Percentiles rank a stretch among this genome's conserved stretches.
Conservation (phyloP, 2,329 filamentous ascomycete species). For the Sporothrix mexicana region DNA sequence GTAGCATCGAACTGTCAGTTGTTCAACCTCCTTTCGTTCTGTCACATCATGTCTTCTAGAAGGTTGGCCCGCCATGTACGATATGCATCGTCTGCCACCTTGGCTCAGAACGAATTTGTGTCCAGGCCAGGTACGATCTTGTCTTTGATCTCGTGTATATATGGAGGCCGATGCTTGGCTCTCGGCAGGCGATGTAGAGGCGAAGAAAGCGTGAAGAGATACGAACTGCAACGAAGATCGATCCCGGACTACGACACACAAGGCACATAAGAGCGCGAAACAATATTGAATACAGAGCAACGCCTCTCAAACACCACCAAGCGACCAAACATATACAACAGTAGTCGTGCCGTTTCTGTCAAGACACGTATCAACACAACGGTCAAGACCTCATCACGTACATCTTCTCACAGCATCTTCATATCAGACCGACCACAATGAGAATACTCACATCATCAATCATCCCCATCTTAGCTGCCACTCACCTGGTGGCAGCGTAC, state of each 20-base stretch:
- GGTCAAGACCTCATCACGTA: not conserved
- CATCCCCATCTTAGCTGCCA: not conserved
- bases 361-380: not conserved
- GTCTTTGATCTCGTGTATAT: slow-evolving; percentile 2
- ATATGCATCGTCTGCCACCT: slow-evolving; percentile 4
- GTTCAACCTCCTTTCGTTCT: not conserved
- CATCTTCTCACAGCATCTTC: not conserved
- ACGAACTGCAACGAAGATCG: not conserved
- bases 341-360: no score
- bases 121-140: no score
- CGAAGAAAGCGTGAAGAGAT: not conserved
- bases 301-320: not conserved
- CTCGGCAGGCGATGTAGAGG: not conserved
- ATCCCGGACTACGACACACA: not conserved
- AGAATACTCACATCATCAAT: not conserved
- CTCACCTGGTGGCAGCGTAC: slow-evolving; percentile 10
- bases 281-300: not conserved
- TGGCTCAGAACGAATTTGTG: no score
- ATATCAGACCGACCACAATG: not conserved
- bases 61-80: not conserved
- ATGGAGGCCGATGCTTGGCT: slow-evolving; percentile 15
- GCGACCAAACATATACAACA: not conserved
- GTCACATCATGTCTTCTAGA: not conserved
- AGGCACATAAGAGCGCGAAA: not conserved
- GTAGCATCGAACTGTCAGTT: not conserved